Evolutionary conservation across 2,329 filamentous ascomycete species (phyloP), one percentile per base, ranked within the genome.

Genomic region (Ceratocystis variospora): DNA sequence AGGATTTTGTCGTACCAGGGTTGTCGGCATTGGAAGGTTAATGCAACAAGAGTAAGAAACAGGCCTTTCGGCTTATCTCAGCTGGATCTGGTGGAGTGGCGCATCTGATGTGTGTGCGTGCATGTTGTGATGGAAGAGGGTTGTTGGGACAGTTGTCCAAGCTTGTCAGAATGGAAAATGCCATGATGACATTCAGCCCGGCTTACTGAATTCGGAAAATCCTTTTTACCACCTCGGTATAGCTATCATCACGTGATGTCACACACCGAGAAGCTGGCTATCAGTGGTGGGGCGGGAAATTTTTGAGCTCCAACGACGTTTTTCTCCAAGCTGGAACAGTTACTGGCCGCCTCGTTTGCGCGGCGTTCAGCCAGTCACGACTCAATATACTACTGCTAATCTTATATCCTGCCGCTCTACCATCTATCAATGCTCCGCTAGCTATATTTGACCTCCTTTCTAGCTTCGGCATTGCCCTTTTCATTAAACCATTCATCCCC

Each of bases 201-300:
- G 28, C 28, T 28, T 28, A 5, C 28, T 28, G 28, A 28, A 28
- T 28, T 28, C 28, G 28, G 28, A 28, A 28, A 22, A 17, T 8
- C 33, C 22, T 10, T 15, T 10, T 62, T 19, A 3, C 22, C 4
- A 6, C 28, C 4, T 59, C 55, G 55, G 55, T 59, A 2, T 41
- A 1, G 2, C 3, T 6, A 15, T 28, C 1, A 19, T 31, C 62
- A 64, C 62, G 62, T 64, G 62, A 64, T 8, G 1, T 15, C 8
- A 2, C 19, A 50, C n/a, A 25, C 46, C 46, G 45, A 50, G 31
- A 31, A 22, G 19, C 15, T 41, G 46, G 17, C 62, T 22, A 31
- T 37, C 37, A 63, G 19, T 41, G 46, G 62, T 45, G 61, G 61
- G 62, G 62, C 62, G 53, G 46, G 62, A 37, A 64, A 64, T 64